These are phyloP conservation scores for Aspergillus sp. DNA, from an alignment of 2,329 filamentous ascomycete species.

Conservation along the genomic window DNA sequence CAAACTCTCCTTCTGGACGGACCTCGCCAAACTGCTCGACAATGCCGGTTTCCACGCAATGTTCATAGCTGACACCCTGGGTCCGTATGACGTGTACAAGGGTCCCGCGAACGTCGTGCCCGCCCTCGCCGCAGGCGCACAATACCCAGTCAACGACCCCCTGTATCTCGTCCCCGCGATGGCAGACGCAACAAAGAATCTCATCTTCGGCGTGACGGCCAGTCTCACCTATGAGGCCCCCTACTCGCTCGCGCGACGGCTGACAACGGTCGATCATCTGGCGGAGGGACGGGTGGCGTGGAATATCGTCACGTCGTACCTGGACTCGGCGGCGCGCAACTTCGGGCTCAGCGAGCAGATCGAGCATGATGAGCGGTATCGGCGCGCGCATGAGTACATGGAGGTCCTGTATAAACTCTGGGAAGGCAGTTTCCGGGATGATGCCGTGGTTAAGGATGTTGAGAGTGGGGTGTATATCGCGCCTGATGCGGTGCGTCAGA, in stretches of 20 bases:
- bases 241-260: slow-evolving; percentile 55
- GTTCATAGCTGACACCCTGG: slow-evolving; percentile 53
- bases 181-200: slow-evolving; percentile 47
- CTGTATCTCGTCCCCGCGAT: slow-evolving; percentile 37
- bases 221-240: slow-evolving; percentile 57
- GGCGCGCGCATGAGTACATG: slow-evolving; percentile 50
- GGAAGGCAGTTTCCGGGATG: slow-evolving; percentile 54
- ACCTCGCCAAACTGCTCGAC: slow-evolving; percentile 49
- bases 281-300: slow-evolving; percentile 52
- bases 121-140: slow-evolving; percentile 40
- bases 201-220: slow-evolving; percentile 55
- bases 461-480: slow-evolving; percentile 33
- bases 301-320: slow-evolving; percentile 54
- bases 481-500: slow-evolving; percentile 35
- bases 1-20: slow-evolving; percentile 48
- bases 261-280: slow-evolving; percentile 56
- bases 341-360: slow-evolving; percentile 48
- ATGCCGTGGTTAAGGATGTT: slow-evolving; percentile 27
- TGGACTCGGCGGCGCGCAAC: slow-evolving; percentile 50
- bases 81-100: slow-evolving; percentile 49
- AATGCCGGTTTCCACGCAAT: slow-evolving; percentile 52
- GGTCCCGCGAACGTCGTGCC: slow-evolving; percentile 41
- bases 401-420: slow-evolving; percentile 51
- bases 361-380: slow-evolving; percentile 52
- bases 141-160: slow-evolving; percentile 36